Base-by-base conservation (phyloP, 495 filamentous ascomycete species). In the Apodospora peruviana region DNA sequence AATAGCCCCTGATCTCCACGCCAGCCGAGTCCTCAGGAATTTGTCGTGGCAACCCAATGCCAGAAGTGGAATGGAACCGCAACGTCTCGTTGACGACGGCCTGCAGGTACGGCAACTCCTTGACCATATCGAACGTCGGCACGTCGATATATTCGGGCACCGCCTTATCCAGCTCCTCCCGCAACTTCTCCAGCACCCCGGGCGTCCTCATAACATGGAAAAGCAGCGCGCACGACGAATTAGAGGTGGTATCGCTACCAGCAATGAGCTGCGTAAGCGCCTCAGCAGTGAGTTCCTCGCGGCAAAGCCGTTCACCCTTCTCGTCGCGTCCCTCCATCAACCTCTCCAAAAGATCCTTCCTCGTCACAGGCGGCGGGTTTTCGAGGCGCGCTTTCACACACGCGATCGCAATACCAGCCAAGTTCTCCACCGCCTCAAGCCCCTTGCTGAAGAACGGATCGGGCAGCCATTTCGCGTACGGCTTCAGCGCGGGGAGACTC, bases 231-330 rank as follows among this genome's bases (percentile, higher is more conserved):
- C 90, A 96, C 40, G 83, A 83, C 3, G 90, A 90, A 71, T 96
- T 96, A 51, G 82, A 86, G 2, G 90, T 96, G 0, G 90, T 96
- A 63, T 95, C 90, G 39, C 82, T 87, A 21, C 90, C 90, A 3
- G 90, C 90, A 57, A 96, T 96, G 34, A 96, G 73, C 66, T 95
- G 90, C 1, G 90, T 95, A 18, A 94, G 69, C 0, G 90, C 90
- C 64, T 96, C 90, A 19, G 88, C 90, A 3, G 88, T 91, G 35
- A 95, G 74, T 63, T 96, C 90, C 54, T 84, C 76, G 17, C 86
- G 78, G 0, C 85, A 81, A 0, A 96, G 76, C 12, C 75, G 80
- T 32, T 85, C 70, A 29, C 90, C 90, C 17, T 80, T 86, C 36
- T 83, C 80, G 60, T 96, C 90, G 48, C 85, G 84, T 43, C 87